These are phyloP conservation scores for Diutina ranongensis DNA, from an alignment of 1,139 yeast species.

Conservation along the genomic window DNA sequence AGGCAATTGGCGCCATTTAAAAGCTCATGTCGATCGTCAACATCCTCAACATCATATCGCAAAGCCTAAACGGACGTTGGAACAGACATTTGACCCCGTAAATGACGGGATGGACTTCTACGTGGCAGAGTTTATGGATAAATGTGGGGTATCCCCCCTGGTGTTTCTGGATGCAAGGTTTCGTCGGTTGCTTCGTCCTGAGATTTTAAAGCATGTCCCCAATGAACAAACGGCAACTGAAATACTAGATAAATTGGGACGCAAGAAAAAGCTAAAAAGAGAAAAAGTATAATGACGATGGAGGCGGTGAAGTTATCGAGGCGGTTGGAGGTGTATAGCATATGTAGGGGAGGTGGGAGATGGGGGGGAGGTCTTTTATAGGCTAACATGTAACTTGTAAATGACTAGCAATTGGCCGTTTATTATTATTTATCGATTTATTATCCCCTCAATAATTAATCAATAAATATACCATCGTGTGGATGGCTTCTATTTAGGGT, in stretches of 20 bases:
- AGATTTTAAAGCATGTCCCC: constrained; percentile 1
- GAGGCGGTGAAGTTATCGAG: no score
- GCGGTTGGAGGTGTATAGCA: no score
- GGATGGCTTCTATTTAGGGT: no score
- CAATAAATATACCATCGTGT: no score
- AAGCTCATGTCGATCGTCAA: neutral
- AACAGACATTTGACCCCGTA: constrained; percentile 1
- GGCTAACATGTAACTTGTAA: no score
- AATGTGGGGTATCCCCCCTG: constrained; percentile 1
- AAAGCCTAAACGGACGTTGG: neutral
- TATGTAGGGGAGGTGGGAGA: no score
- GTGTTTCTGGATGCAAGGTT: constrained; percentile 1
- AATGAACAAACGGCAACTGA: neutral
- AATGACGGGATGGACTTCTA: constrained; percentile 3
- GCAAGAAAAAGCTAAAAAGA: neutral
- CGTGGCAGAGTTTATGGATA: constrained; percentile 1
- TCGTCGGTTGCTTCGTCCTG: neutral
- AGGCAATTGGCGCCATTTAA: constrained; percentile 3
- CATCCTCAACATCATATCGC: neutral
- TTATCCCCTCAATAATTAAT: no score
- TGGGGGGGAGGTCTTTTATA: no score
- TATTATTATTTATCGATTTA: no score
- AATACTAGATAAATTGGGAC: constrained; percentile 2
- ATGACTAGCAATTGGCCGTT: no score
- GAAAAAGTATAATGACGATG: no score